Base-by-base conservation (phyloP, 2,329 filamentous ascomycete genomes). In the Zymoseptoria pseudotritici region DNA sequence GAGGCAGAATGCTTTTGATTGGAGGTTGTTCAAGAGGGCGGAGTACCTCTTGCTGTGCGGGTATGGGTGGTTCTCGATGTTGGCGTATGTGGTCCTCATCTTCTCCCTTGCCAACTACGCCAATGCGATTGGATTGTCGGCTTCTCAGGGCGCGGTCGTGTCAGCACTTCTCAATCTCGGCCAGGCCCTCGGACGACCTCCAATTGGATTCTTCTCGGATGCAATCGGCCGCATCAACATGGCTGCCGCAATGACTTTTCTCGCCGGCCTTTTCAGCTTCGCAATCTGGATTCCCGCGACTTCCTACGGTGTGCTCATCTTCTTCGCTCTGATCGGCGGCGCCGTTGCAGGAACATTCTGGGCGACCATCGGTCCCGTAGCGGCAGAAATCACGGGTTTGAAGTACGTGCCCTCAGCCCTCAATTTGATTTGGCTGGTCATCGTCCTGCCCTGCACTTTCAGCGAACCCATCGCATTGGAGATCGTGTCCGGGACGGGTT, bases 101-200 rank as follows among this genome's bases (percentile, higher is more conserved):
- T 93, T 91, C 73, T 88, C 84, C 10, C 76, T 92, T 53, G 85
- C 89, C 13, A 89, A 87, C 70, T 93, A 91, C 69, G 86, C 86
- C 46, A 80, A 82, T 58, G 81, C 80, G 4, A 82, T 91, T 51
- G 89, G 89, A 1, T 80, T 91, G 29, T 79, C 80, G 0, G 78
- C 87, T 1, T 79, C 82, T 4, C 85, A 92, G 68, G 89, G 87
- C 6, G 85, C 86, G 0, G 78, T 91, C 17, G 80, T 90, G 53
- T 86, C 84, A n/a, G 89, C 89, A 4, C 74, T 91, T 46, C 81
- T 92, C 66, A 92, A 90, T 70, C 70, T 87, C 69, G 77, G 82
- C 59, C 83, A 86, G 65, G 87, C 81, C 1, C 62, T 91, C 10
- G 89, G 89, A 1, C 79, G 89, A 11, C 89, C 89, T 1, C 74